Evolutionary conservation across 1,284 basidiomycete species (phyloP), one percentile per base, ranked within the genome.

Genomic region (Marasmius tenuissimus): DNA sequence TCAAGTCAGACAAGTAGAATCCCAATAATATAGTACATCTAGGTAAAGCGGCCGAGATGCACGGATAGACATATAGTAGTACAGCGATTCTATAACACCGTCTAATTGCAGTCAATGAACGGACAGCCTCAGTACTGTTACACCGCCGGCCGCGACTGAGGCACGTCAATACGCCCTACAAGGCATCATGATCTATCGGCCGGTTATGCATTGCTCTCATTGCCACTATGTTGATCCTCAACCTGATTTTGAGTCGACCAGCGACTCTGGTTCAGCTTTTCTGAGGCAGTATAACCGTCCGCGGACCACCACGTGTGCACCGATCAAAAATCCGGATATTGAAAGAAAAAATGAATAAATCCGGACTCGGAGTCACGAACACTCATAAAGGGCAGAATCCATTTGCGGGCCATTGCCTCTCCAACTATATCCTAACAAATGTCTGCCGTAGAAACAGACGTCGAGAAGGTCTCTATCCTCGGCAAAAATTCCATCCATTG

Each of bases 401-500:
- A n/a, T 49, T 6, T 18, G 52, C 5, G 34, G 52, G n/a, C 18
- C 35, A 20, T 37, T 22, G 22, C 52, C 54, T 20, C n/a, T 33
- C 42, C 38, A 52, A 33, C 39, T 53, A 33, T 27, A 39, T 59
- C 50, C 48, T 52, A 40, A 27, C 42, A 34, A 39, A 61, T 61
- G 59, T 27, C 62, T 50, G 64, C 64, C 38, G 49, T 67, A 59
- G 72, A 75, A 14, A 60, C 70, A n/a, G 79, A 87, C 73, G 74
- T 89, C 49, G 73, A 81, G 69, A 88, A 85, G 73, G 91, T 97
- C 65, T 88, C 91, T 55, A 96, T 97, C 75, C 84, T 98, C 50
- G 92, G 92, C 48, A 91, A 85, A 67, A 89, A 96, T 49, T 86
- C 91, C 53, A 97, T 98, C 64, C 94, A 94, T 72, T 94, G 93